A percentile compares a stretch with the other conserved stretches of the same genome.
These are phyloP conservation scores for Phoenix roebelenii DNA, from an alignment of 176 grass and related monocot species.

Conservation along the genomic window DNA sequence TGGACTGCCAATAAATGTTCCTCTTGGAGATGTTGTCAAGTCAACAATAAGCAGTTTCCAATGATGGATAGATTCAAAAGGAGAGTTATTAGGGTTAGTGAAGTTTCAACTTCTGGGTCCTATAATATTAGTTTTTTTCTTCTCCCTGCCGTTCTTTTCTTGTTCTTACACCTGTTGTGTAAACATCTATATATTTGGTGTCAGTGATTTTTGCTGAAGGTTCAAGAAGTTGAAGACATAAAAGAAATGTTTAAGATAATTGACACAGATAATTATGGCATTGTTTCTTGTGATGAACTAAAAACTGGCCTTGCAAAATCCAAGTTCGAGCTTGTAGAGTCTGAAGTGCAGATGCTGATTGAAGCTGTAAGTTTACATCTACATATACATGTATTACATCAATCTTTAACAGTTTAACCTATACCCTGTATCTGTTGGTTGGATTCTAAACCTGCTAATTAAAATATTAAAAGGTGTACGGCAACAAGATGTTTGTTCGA, in stretches of 20 bases:
- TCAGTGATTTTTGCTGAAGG: constrained; percentile 11
- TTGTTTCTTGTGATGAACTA: constrained; percentile 94
- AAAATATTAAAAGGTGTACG: no score
- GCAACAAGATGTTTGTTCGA: no score
- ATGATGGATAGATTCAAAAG: constrained; percentile 99
- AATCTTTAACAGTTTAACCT: no score
- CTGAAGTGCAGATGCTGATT: constrained; percentile 92
- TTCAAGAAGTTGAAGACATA: constrained; percentile 95
- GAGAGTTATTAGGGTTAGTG: constrained; percentile 74
- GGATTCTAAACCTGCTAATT: no score
- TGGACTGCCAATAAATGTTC: constrained; percentile 39
- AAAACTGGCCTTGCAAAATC: constrained; percentile 79
- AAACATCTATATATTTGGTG: constrained; percentile 16
- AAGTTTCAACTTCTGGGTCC: not conserved
- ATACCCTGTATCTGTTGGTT: no score
- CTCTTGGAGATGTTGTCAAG: constrained; percentile 94
- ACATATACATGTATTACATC: no score
- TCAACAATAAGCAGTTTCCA: constrained; percentile 97
- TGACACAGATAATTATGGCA: constrained; percentile 83
- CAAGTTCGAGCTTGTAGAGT: constrained; percentile 72
- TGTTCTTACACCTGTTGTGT: not conserved
- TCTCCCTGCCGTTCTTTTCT: no score
- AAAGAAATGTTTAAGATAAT: constrained; percentile 98
- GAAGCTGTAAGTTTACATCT: constrained; percentile 68
- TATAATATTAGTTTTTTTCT: no score